Base-by-base conservation (phyloP, 176 grass and related monocot species). In the Eleusine coracana region DNA sequence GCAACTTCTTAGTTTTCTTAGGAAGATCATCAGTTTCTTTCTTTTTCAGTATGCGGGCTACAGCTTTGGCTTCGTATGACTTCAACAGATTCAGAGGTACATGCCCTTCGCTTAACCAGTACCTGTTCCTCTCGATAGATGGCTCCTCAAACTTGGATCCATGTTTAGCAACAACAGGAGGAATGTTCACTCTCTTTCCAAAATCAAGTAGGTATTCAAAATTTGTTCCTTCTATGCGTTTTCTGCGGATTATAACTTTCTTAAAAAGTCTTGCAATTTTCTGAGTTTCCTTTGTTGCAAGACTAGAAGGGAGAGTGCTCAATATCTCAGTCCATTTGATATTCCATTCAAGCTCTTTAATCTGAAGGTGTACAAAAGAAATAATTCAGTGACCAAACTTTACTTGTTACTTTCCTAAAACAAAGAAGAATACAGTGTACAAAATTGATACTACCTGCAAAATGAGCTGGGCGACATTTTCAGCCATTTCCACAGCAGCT, bases 181-280 rank as follows among this genome's bases (percentile, higher is more conserved):
- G 93, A 77, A 99, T 79, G 62, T 92, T 90, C 51, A 87, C 85
- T 83, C 88, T 90, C 78, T 99, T 99, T 71, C 97, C 97, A 73
- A 99, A 99, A 90, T 99, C 97, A 87, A 99, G 89, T 20, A 99
- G 87, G 78, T 99, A 99, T 71, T 85, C 89, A 55, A 90, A 82
- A 90, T 86, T 87, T 49, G 87, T 81, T 81, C 87, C 87, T 41
- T 96, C 86, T 37, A 79, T 67, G 51, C 29, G 76, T 78, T 96
- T 99, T 84, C 91, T 90, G 31, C 93, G 93, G 69, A 99, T 82
- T 89, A 94, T 92, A 77, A 99, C 97, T 89, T 96, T 96, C 87
- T 90, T 99, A 88, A 99, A 99, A 76, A 93, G 83, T 71, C 80
- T 93, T 76, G 80, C 78, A 83, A 90, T 77, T 89, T 86, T 96